phyloP scores from a whole-genome alignment of 73 alveolate genomes.

The Uronychia binucleata region DNA sequence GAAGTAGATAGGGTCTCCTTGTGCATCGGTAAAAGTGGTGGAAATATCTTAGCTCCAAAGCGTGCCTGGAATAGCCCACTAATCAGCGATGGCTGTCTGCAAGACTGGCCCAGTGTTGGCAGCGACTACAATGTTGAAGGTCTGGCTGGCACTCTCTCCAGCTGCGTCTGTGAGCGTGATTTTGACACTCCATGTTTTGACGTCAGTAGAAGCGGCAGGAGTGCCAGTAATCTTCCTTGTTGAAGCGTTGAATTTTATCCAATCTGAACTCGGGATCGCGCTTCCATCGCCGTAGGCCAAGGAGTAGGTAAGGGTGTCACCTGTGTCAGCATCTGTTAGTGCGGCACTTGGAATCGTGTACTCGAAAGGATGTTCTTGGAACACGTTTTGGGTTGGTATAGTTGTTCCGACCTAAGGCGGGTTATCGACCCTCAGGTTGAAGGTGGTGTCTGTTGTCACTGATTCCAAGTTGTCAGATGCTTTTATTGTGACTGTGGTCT shows the following conservation, averaged over 20 bases:
- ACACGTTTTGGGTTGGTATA: neutral
- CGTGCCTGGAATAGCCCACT: neutral
- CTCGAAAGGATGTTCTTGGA: neutral
- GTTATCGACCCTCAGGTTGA: neutral
- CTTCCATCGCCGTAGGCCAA: no score
- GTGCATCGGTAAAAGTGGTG: neutral
- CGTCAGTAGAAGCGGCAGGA: neutral
- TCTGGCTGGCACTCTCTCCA: neutral
- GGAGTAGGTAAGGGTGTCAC: neutral
- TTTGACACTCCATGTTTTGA: neutral
- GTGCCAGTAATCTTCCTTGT: constrained; percentile 3
- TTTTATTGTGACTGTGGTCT: neutral
- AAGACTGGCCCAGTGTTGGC: constrained; percentile 3
- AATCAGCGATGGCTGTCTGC: neutral
- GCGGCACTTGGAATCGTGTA: neutral
- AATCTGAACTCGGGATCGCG: neutral
- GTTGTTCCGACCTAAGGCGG: neutral
- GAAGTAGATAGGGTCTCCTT: neutral
- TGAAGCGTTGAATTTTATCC: neutral
- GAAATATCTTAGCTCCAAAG: neutral
- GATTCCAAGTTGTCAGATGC: neutral
- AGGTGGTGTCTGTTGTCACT: neutral
- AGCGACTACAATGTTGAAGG: neutral
- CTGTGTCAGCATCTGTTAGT: neutral
- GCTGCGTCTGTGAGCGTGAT: neutral